These are phyloP conservation scores for Ustulina deusta DNA, from an alignment of 2,329 filamentous ascomycete genomes.

Conservation along the genomic window DNA sequence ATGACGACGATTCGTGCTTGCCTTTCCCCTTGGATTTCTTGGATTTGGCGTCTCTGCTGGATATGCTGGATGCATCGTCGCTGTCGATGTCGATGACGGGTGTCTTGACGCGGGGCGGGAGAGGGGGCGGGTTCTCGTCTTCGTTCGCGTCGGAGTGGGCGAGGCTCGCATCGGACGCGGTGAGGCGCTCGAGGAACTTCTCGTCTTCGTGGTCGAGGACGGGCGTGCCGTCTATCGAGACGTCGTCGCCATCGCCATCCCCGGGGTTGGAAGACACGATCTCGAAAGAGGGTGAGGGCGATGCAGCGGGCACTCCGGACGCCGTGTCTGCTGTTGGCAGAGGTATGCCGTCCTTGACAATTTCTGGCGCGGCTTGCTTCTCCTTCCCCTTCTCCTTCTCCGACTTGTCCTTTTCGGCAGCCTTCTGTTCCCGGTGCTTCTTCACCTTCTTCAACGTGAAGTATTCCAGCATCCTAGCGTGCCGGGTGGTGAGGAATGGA, in stretches of 20 bases:
- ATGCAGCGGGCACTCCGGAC: neutral
- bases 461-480: conserved; percentile 69
- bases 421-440: conserved; percentile 67
- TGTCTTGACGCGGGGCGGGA: conserved; percentile 66
- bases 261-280: conserved; percentile 49
- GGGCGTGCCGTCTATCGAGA: conserved; percentile 51
- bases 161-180: conserved; percentile 52
- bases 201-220: conserved; percentile 69
- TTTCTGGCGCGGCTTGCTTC: conserved; percentile 45
- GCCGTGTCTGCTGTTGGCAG: conserved; percentile 1
- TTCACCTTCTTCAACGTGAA: conserved; percentile 72
- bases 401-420: conserved; percentile 44
- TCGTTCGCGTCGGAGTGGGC: conserved; percentile 54
- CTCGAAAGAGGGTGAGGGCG: conserved; percentile 35
- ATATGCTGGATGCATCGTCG: conserved; percentile 54
- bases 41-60: conserved; percentile 42
- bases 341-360: conserved; percentile 40
- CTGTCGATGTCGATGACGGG: conserved; percentile 64
- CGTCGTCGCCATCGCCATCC: conserved; percentile 9
- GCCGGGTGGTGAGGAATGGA: no score
- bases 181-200: conserved; percentile 67
- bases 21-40: conserved; percentile 53
- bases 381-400: conserved; percentile 47
- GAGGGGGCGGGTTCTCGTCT: conserved; percentile 62
- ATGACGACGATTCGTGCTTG: conserved; percentile 40